These are phyloP conservation scores for Mycena latifolia DNA, from an alignment of 768 basidiomycete genomes.

Conservation along the genomic window DNA sequence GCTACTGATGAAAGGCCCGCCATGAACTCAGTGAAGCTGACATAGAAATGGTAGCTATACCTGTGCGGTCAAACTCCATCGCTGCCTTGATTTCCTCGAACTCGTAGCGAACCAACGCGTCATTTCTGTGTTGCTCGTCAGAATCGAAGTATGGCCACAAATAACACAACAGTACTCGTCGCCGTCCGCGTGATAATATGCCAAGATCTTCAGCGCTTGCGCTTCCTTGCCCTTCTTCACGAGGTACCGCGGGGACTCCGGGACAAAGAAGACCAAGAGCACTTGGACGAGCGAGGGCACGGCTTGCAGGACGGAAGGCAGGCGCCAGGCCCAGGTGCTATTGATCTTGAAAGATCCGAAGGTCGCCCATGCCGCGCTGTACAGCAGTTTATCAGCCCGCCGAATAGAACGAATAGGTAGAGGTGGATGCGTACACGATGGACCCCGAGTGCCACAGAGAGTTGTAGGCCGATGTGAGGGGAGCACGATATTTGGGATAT, in stretches of 20 bases:
- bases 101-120: slow-evolving; percentile 79
- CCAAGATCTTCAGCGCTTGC: slow-evolving; percentile 76
- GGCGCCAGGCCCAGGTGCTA: slow-evolving; percentile 85
- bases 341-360: slow-evolving; percentile 82
- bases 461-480: slow-evolving; percentile 84
- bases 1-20: slow-evolving; percentile 50
- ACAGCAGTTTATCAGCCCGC: too few species aligned
- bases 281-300: slow-evolving; percentile 79
- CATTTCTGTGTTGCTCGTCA: slow-evolving; percentile 51
- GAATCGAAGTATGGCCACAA: background rate
- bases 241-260: slow-evolving; percentile 90
- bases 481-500: slow-evolving; percentile 85
- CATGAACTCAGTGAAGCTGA: background rate
- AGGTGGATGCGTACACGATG: slow-evolving; percentile 65
- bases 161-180: slow-evolving; percentile 55
- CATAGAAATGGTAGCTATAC: slow-evolving; percentile 31
- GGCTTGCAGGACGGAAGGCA: slow-evolving; percentile 81
- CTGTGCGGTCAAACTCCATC: slow-evolving; percentile 72
- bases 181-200: slow-evolving; percentile 88
- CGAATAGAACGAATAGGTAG: background rate
- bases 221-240: slow-evolving; percentile 79
- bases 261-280: slow-evolving; percentile 72
- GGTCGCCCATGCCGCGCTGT: slow-evolving; percentile 85
- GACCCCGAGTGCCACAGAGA: slow-evolving; percentile 90
- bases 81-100: slow-evolving; percentile 86